Conservation (phyloP, 257 asterid species). For the Solanum lycopersicoides region DNA sequence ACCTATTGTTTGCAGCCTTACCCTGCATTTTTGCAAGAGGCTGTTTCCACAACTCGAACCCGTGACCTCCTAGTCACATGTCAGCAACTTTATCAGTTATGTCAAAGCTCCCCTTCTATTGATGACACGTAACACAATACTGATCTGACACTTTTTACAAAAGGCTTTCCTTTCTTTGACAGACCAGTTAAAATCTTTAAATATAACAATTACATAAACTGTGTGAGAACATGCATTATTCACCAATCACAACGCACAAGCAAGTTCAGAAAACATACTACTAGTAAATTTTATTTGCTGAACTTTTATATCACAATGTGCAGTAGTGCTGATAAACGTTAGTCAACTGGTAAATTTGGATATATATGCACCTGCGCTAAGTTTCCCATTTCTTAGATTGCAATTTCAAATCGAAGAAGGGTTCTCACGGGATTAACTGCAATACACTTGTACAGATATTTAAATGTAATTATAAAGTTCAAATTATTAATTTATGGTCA, state of each 20-base stretch:
- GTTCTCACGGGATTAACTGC: background rate
- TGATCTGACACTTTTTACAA: background rate
- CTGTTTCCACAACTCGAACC: background rate
- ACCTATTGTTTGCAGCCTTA: fast-evolving
- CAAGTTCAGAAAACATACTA: background rate
- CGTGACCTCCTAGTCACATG: background rate
- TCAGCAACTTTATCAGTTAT: background rate
- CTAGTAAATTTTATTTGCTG: background rate
- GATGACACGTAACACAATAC: background rate
- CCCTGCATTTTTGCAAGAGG: background rate
- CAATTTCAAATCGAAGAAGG: background rate
- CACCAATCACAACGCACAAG: background rate
- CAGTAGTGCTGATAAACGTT: background rate
- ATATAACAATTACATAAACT: background rate
- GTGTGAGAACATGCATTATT: background rate
- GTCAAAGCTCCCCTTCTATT: background rate
- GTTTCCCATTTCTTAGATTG: background rate
- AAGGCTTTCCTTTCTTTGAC: background rate
- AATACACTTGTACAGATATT: background rate
- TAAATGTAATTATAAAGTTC: background rate
- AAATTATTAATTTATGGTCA: background rate
- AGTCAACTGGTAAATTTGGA: background rate
- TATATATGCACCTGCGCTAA: background rate
- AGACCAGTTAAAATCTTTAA: background rate
- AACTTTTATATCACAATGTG: background rate